These are phyloP conservation scores for Cryoendolithus antarcticus DNA, from an alignment of 2,329 filamentous ascomycete genomes.

Conservation along the genomic window DNA sequence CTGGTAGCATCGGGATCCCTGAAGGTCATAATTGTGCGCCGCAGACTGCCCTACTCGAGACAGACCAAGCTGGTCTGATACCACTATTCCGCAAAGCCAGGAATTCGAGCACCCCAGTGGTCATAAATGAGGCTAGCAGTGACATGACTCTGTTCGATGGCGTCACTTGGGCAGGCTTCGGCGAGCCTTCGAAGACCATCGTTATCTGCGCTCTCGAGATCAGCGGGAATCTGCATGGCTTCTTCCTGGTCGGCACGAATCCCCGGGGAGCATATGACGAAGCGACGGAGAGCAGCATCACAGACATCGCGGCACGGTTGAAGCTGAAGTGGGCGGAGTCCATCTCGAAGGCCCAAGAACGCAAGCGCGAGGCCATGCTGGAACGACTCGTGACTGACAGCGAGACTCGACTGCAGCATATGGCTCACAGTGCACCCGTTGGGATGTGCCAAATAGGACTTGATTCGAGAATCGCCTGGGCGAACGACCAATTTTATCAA, in stretches of 20 bases:
- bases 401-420: conserved; percentile 26
- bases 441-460: conserved; percentile 24
- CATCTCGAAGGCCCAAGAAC: conserved; percentile 7
- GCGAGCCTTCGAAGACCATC: conserved; percentile 9
- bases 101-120: too few species aligned
- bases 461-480: conserved; percentile 24
- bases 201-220: conserved; percentile 8
- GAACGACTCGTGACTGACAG: conserved; percentile 11
- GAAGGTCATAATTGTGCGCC: conserved; percentile 5
- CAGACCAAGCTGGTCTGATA: too few species aligned
- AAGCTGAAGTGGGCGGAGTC: conserved; percentile 10
- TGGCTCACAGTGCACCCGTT: conserved; percentile 27
- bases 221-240: conserved; percentile 9
- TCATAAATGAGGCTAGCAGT: too few species aligned
- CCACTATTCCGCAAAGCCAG: too few species aligned
- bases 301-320: conserved; percentile 7
- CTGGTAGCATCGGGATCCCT: conserved; percentile 7
- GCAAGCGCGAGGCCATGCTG: conserved; percentile 6
- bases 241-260: conserved; percentile 14
- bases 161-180: conserved; percentile 12
- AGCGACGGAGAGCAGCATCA: conserved; percentile 4
- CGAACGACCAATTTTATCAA: conserved; percentile 24
- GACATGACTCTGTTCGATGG: conserved; percentile 7
- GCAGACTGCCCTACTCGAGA: conserved; percentile 1
- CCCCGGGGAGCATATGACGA: conserved; percentile 12